Percentiles rank a stretch among this genome's conserved stretches.
Conservation (phyloP, 352 stramenopile genomes). For the Phytophthora cryptogea region DNA sequence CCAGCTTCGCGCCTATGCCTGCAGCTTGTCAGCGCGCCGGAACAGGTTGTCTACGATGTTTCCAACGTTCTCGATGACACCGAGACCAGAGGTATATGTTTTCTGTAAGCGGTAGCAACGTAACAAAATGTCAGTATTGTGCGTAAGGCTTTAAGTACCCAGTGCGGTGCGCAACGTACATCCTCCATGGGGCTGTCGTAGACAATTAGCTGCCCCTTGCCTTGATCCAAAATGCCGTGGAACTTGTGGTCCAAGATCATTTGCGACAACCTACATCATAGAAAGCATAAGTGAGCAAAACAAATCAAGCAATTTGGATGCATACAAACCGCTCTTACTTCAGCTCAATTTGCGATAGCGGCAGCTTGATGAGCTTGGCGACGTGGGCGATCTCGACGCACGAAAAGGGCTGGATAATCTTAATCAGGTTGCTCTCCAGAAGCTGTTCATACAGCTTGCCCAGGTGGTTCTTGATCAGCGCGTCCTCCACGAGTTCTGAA, state of each 20-base stretch:
- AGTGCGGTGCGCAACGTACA: constrained; percentile 48
- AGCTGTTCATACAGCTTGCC: constrained; percentile 97
- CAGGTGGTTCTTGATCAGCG: constrained; percentile 94
- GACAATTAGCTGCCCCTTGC: constrained; percentile 98
- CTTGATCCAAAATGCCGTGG: constrained; percentile 98
- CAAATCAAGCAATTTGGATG: background rate
- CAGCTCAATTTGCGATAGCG: constrained; percentile 80
- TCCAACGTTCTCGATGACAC: constrained; percentile 97
- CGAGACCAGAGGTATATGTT: constrained; percentile 92
- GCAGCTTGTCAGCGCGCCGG: constrained; percentile 82
- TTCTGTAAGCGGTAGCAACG: constrained; percentile 46
- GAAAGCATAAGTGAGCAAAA: constrained; percentile 3
- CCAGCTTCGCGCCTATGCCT: constrained; percentile 46
- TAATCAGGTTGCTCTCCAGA: constrained; percentile 98
- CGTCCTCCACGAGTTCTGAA: constrained; percentile 82
- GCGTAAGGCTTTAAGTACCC: background rate
- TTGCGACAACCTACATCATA: constrained; percentile 93
- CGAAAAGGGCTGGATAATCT: constrained; percentile 98
- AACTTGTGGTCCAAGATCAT: constrained; percentile 99
- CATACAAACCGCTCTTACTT: constrained; percentile 52
- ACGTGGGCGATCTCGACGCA: constrained; percentile 98
- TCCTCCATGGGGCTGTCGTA: constrained; percentile 95
- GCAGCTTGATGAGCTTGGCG: constrained; percentile 97
- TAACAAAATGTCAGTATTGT: constrained; percentile 6
- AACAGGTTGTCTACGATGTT: constrained; percentile 97